Evolutionary conservation across 1,284 basidiomycete species (phyloP).

Genomic region (Vanrija pseudolonga): DNA sequence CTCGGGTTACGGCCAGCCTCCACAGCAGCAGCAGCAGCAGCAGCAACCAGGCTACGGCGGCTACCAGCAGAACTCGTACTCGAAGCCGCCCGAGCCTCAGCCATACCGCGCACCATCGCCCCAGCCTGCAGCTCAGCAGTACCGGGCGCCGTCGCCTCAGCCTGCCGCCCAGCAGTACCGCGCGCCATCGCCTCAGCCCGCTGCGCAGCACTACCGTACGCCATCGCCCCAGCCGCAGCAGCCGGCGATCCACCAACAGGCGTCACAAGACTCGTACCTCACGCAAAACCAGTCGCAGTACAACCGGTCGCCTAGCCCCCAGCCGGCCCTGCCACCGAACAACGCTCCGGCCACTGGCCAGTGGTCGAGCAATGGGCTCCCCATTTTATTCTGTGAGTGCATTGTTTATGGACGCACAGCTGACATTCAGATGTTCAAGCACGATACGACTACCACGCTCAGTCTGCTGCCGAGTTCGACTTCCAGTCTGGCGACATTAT

Average conservation of each 20-base stretch:
- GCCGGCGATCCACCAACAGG: constrained; percentile 3
- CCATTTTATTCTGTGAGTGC: constrained; percentile 47
- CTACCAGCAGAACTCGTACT: constrained; percentile 11
- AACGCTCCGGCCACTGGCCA: constrained; percentile 47
- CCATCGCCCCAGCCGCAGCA: constrained; percentile 15
- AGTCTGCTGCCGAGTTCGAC: constrained; percentile 62
- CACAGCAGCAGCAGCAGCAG: constrained; percentile 7
- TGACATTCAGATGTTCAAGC: constrained; percentile 64
- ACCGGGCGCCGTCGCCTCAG: constrained; percentile 9
- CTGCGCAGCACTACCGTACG: constrained; percentile 6
- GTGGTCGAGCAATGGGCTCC: constrained; percentile 45
- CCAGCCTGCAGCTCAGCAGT: not conserved
- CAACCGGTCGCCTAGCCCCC: constrained; percentile 32
- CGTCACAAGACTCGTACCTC: constrained; percentile 1
- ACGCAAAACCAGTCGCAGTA: not conserved
- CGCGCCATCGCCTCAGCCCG: constrained; percentile 13
- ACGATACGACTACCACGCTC: constrained; percentile 83
- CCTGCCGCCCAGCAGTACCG: constrained; percentile 21
- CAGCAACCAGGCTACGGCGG: not conserved
- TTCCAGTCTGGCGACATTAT: constrained; percentile 90
- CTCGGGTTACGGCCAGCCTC: not conserved
- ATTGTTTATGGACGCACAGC: not conserved
- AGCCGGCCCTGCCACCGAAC: constrained; percentile 37
- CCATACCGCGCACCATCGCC: constrained; percentile 6
- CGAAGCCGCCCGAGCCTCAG: constrained; percentile 11